A percentile compares a stretch with the other conserved stretches of the same genome.
phyloP scores from a whole-genome alignment of 1,139 yeast species.

The Nakaseomyces sp. region DNA sequence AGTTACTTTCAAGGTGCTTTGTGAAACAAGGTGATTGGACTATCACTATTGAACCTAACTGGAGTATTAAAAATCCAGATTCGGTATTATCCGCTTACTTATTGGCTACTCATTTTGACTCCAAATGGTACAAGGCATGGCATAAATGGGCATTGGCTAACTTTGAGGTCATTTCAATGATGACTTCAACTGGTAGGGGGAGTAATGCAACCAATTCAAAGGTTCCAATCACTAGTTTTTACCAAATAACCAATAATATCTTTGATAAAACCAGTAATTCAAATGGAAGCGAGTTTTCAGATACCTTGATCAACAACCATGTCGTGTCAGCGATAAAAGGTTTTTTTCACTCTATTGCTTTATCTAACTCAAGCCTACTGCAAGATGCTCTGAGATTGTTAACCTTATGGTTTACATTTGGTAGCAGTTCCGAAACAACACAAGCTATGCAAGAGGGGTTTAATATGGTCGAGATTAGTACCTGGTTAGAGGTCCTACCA shows the following conservation, averaged over 20 bases:
- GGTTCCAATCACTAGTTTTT: conserved; percentile 14
- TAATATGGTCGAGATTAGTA: conserved; percentile 78
- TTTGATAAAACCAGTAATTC: conserved; percentile 20
- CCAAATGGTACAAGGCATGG: conserved; percentile 97
- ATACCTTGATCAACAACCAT: conserved; percentile 67
- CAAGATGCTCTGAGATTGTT: conserved; percentile 87
- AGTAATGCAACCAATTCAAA: conserved; percentile 22
- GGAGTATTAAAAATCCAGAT: conserved; percentile 62
- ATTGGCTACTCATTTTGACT: conserved; percentile 89
- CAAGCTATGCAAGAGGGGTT: conserved; percentile 89
- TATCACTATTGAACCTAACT: conserved; percentile 63
- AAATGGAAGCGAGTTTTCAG: conserved; percentile 34
- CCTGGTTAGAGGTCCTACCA: conserved; percentile 93
- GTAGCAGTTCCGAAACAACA: conserved; percentile 87
- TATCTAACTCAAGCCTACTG: conserved; percentile 76
- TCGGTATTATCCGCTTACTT: conserved; percentile 85
- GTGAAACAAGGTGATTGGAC: conserved; percentile 99
- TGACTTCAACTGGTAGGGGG: conserved; percentile 36
- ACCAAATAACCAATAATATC: conserved; percentile 12
- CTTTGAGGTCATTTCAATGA: conserved; percentile 80
- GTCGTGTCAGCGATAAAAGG: conserved; percentile 94
- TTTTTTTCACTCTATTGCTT: conserved; percentile 86
- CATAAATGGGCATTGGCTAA: conserved; percentile 99
- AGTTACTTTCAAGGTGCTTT: conserved; percentile 83
- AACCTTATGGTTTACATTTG: conserved; percentile 93